Conservation (phyloP, 176 grass and related monocot species). For the Eremochloa ophiuroides region DNA sequence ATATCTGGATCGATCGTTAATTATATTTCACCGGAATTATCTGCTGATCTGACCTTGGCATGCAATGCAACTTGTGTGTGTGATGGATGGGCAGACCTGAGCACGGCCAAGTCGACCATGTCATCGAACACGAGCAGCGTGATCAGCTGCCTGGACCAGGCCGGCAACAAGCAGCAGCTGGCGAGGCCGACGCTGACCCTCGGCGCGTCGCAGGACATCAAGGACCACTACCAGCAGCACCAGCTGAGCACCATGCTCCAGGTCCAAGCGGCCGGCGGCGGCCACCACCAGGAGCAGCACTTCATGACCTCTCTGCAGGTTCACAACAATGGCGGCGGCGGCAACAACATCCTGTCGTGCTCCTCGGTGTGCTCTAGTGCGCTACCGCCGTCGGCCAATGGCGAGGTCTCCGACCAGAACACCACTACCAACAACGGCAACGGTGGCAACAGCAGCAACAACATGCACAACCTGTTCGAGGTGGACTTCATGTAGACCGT, state of each 20-base stretch:
- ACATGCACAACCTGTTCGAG: constrained; percentile 46
- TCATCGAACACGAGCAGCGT: constrained; percentile 47
- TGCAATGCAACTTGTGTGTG: not conserved
- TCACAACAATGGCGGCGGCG: not conserved
- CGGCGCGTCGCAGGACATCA: constrained; percentile 15
- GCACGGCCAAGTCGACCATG: constrained; percentile 40
- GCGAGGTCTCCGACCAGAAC: constrained; percentile 39
- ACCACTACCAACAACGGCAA: not conserved
- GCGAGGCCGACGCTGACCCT: constrained; percentile 44
- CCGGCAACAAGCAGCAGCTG: constrained; percentile 26
- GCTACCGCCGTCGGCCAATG: constrained; percentile 18
- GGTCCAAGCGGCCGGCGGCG: not conserved
- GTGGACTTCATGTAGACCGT: constrained; percentile 50
- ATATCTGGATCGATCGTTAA: not conserved
- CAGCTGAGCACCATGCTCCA: constrained; percentile 36
- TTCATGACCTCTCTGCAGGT: constrained; percentile 23
- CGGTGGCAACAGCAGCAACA: not conserved
- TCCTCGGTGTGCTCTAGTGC: constrained; percentile 40
- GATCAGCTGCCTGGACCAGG: constrained; percentile 43
- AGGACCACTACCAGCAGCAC: not conserved
- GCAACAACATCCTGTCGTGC: constrained; percentile 11
- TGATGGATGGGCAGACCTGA: constrained; percentile 4
- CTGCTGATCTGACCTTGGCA: not conserved
- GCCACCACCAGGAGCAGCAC: constrained; percentile 27
- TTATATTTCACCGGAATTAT: too few relatives aligned